Evolutionary conservation across 1,284 basidiomycete species (phyloP), one percentile per base, ranked within the genome.

Genomic region (Spongispora temasekensis): DNA sequence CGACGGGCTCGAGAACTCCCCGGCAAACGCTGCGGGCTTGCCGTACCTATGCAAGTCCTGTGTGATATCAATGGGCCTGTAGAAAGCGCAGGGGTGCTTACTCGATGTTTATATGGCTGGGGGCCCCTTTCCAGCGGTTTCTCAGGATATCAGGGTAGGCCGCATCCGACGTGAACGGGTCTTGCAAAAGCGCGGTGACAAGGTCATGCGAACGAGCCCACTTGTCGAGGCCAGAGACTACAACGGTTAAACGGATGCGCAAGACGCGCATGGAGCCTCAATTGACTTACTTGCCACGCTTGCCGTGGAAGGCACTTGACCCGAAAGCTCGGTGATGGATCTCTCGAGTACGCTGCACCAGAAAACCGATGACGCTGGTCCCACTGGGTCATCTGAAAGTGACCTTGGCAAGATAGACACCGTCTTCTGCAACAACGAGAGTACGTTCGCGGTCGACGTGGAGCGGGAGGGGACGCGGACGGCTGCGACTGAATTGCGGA

Each of bases 141-240:
- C 78, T 79, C 54, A 86, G 67, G 19, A 66, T 66, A 48, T 75
- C 70, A 53, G 75, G 79, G 60, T 82, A 77, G 17, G 71, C 67
- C 30, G 75, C 56, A 59, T 84, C 80, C 13, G 83, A 82, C 3
- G 79, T 77, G 62, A 91, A 81, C 12, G 88, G 89, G 57, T 90
- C 84, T 55, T 87, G 81, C n/a, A 91, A 74, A 21, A 91, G 75
- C 4, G 87, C 87, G 5, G 83, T 83, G n/a, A 91, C 81, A 3
- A 91, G 72, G 42, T 86, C 82, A 52, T 76, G 72, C 9, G 84
- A 77, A 42, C 76, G 77, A 19, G 86, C 78, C 70, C 75, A 79
- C 64, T 81, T 73, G 68, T 87, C 83, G 55, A 81, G 67, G 9
- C 83, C 82, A 66, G 80, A 84, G 6, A 90, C 89, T 89, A 53